phyloP scores from a whole-genome alignment of 257 asterid genomes.

The Primulina eburnea region DNA sequence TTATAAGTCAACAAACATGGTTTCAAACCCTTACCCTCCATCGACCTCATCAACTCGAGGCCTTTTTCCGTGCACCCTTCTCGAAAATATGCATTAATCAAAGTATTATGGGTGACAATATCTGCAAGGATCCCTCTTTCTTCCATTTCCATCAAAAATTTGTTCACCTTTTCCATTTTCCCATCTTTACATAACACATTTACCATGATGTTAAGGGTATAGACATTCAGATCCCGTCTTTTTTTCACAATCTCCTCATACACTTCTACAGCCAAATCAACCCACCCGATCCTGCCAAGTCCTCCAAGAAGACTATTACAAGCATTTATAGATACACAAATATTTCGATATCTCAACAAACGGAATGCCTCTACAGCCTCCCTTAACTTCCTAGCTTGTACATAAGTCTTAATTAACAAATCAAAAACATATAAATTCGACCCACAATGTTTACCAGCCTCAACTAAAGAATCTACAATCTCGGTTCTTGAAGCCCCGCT shows the following conservation, averaged over 20 bases:
- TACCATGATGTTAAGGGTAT: slow-evolving; percentile 79
- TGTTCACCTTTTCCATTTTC: slow-evolving; percentile 39
- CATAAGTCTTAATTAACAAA: slow-evolving; percentile 64
- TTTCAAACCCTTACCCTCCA: slow-evolving; percentile 50
- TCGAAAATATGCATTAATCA: slow-evolving; percentile 55
- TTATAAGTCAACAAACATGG: slow-evolving; percentile 63
- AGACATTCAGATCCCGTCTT: slow-evolving; percentile 49
- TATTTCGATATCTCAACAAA: slow-evolving; percentile 36
- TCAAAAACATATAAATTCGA: slow-evolving; percentile 51
- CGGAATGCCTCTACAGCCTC: slow-evolving; percentile 69
- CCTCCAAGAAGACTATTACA: slow-evolving; percentile 76
- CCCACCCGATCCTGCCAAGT: slow-evolving; percentile 73
- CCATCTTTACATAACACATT: slow-evolving; percentile 63
- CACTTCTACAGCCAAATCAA: slow-evolving; percentile 61
- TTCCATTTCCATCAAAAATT: slow-evolving; percentile 54
- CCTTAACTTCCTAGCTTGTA: slow-evolving; percentile 82
- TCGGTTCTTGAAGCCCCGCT: slow-evolving; percentile 59
- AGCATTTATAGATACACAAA: slow-evolving; percentile 57
- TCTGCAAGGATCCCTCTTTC: slow-evolving; percentile 54
- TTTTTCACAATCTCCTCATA: slow-evolving; percentile 40
- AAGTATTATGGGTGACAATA: slow-evolving; percentile 65
- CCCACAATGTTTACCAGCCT: slow-evolving; percentile 39
- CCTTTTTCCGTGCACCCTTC: slow-evolving; percentile 48
- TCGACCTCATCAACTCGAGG: slow-evolving; percentile 41
- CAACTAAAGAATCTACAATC: slow-evolving; percentile 50